Conservation (phyloP, 2,329 filamentous ascomycete species). For the Colletotrichum sp. region DNA sequence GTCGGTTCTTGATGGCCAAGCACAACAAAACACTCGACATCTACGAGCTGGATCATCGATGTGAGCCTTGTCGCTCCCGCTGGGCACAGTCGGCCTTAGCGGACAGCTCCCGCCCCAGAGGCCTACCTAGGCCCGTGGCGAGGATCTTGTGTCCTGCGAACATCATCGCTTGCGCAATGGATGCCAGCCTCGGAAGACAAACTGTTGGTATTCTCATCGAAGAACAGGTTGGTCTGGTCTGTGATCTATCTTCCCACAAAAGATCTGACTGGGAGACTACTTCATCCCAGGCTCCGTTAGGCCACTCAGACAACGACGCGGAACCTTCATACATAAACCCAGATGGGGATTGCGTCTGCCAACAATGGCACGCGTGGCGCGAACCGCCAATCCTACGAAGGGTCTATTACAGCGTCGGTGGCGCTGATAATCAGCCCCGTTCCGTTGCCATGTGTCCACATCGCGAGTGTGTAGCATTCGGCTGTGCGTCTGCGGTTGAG, state of each 20-base stretch:
- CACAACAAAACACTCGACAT: slow-evolving; percentile 60
- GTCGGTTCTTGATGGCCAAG: slow-evolving; percentile 60
- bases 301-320: not conserved
- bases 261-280: not conserved
- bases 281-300: not conserved
- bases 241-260: slow-evolving; percentile 47
- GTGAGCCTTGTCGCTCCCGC: slow-evolving; percentile 11
- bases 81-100: not conserved
- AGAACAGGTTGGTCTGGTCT: slow-evolving; percentile 65
- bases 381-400: slow-evolving; percentile 19
- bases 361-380: slow-evolving; percentile 20
- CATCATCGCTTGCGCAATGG: slow-evolving; percentile 66
- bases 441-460: slow-evolving; percentile 71
- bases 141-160: slow-evolving; percentile 59
- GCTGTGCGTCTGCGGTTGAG: slow-evolving; percentile 66
- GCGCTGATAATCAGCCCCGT: slow-evolving; percentile 65
- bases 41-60: slow-evolving; percentile 51
- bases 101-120: slow-evolving; percentile 20
- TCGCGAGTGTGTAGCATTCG: slow-evolving; percentile 68
- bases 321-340: not conserved
- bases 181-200: slow-evolving; percentile 59
- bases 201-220: slow-evolving; percentile 64
- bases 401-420: slow-evolving; percentile 56
- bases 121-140: slow-evolving; percentile 47
- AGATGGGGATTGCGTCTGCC: slow-evolving; percentile 26